Base-by-base conservation (phyloP, 116 monocot species). In the Thalassia testudinum region DNA sequence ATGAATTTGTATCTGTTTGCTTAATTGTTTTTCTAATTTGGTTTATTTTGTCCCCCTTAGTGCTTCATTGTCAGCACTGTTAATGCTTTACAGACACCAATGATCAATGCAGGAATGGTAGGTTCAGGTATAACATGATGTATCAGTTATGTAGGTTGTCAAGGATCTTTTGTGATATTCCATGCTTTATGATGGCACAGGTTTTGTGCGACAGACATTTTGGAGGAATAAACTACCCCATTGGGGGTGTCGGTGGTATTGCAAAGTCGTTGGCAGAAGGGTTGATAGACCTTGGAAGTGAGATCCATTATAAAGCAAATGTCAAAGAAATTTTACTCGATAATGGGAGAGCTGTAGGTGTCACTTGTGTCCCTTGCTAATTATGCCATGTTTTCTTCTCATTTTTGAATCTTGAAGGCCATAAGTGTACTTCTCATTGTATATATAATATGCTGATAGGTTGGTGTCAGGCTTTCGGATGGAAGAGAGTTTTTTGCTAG, bases 81-180 rank as follows among this genome's bases (percentile, higher is more conserved):
- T 43, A 88, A 88, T 67, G 95, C 95, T 50, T 49, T 95, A 70
- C 84, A 81, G 56, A 95, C 95, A 27, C 95, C 95, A 60, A 95
- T 95, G 85, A 95, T 95, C 49, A 95, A 95, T 72, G 95, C 95
- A 37, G 71, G 78, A 78, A 95, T 95, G 95, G 95, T 95, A 72
- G 66, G 52, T 60, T 30, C 0, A n/a, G 15, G 18, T 7, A 20
- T 16, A 15, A 45, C 45, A n/a, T 8, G 7, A 16, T 57, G 2
- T 18, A 44, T 26, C 1, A 27, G 20, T 12, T 12, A 5, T 28
- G 28, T 14, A 54, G n/a, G 24, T n/a, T 38, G 37, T 18, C 37
- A 0, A 27, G 15, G 13, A 53, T 57, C 62, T 42, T 57, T 2
- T 13, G 15, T 45, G 10, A 12, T 5, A 45, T 54, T 50, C 50